These are phyloP conservation scores for Fusarium nisikadoi DNA, from an alignment of 2,329 filamentous ascomycete genomes.

Conservation along the genomic window DNA sequence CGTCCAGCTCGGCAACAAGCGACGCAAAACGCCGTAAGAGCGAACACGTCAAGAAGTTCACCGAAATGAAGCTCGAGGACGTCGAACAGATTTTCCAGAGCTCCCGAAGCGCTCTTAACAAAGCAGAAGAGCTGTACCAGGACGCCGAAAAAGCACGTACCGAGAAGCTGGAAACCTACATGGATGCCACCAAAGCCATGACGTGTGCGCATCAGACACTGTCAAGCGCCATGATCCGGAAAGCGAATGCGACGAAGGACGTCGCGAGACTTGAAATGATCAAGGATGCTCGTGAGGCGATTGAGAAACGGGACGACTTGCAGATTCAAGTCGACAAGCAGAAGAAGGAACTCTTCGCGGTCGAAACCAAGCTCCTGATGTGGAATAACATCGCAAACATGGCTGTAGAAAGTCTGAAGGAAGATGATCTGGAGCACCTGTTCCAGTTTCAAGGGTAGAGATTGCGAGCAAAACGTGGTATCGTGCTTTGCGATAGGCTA, in stretches of 20 bases:
- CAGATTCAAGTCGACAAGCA: fast-evolving
- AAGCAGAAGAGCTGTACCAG: background rate
- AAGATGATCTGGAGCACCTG: background rate
- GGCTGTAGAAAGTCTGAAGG: background rate
- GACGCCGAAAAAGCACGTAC: background rate
- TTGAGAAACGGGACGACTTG: fast-evolving
- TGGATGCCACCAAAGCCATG: background rate
- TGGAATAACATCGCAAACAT: background rate
- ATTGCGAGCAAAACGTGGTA: too few species aligned
- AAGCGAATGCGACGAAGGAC: fast-evolving
- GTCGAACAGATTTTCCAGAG: background rate
- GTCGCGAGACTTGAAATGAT: fast-evolving
- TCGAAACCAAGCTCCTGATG: background rate
- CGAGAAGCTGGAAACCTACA: background rate
- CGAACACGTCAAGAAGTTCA: background rate
- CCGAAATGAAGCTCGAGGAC: background rate
- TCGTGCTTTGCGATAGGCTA: fast-evolving
- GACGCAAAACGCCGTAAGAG: background rate
- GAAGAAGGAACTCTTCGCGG: background rate
- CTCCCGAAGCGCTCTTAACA: background rate
- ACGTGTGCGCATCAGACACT: background rate
- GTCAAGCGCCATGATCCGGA: fast-evolving
- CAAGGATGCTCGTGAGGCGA: fast-evolving
- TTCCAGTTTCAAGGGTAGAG: background rate
- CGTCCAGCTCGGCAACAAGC: background rate